These are phyloP conservation scores for Clonostachys rhizophaga DNA, from an alignment of 2,329 filamentous ascomycete species.

Conservation along the genomic window DNA sequence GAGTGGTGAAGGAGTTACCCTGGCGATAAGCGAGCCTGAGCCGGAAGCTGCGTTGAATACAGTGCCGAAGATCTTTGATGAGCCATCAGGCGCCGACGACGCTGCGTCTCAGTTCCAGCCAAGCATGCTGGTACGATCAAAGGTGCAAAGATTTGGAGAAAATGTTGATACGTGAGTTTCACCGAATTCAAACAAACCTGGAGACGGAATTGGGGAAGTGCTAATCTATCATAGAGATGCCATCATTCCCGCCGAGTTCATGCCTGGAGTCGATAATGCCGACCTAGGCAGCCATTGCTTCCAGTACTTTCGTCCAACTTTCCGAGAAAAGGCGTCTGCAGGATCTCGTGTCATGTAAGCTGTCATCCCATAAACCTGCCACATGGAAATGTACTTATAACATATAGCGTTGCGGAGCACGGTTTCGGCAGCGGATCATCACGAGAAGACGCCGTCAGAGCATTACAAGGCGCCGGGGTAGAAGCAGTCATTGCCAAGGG, in stretches of 20 bases:
- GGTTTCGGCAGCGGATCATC: conserved; percentile 7
- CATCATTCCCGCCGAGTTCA: conserved; percentile 8
- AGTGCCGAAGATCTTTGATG: not conserved
- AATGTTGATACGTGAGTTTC: conserved; percentile 10
- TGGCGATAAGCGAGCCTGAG: not conserved
- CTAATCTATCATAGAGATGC: conserved; percentile 4
- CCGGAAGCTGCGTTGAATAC: not conserved
- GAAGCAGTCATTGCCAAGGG: conserved; percentile 9
- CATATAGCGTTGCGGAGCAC: conserved; percentile 2
- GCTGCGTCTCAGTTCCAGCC: no score
- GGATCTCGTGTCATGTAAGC: conserved; percentile 6
- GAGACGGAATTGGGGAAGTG: not conserved
- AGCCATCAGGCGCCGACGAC: not conserved
- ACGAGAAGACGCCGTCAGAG: conserved; percentile 7
- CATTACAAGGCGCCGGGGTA: conserved; percentile 4
- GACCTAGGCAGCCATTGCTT: conserved; percentile 12
- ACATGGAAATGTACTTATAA: not conserved
- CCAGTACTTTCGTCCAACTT: conserved; percentile 8
- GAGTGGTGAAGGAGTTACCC: not conserved
- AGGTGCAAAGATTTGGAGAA: conserved; percentile 8
- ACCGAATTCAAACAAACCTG: not conserved
- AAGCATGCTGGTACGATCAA: conserved; percentile 3
- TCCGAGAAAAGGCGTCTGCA: conserved; percentile 5
- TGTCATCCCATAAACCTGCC: not conserved
- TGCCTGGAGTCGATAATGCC: conserved; percentile 9